Evolutionary conservation across 306 rosid species (phyloP).

Genomic region (Trifolium dubium): DNA sequence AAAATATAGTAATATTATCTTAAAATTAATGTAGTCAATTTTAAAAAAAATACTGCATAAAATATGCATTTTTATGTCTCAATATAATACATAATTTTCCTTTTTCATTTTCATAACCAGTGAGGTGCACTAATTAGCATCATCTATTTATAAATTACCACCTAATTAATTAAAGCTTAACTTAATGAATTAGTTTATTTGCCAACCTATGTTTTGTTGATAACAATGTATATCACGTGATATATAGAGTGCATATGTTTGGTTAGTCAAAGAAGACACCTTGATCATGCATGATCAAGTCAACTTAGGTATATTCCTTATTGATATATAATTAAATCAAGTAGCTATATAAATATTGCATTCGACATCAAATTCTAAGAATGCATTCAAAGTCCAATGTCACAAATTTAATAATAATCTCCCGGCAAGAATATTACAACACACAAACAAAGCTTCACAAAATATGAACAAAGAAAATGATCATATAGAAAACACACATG

Average conservation of each 20-base stretch:
- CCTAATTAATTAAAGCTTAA: background rate
- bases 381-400: background rate
- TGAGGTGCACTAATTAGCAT: too few relatives aligned
- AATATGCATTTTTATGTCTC: too few relatives aligned
- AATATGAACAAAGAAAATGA: slow-evolving; percentile 4
- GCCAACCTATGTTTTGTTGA: background rate
- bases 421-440: background rate
- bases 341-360: background rate
- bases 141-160: too few relatives aligned
- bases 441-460: background rate
- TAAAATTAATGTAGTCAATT: too few relatives aligned
- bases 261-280: slow-evolving; percentile 39
- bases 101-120: too few relatives aligned
- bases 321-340: background rate
- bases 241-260: background rate
- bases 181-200: slow-evolving; percentile 6
- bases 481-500: slow-evolving; percentile 14
- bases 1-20: too few relatives aligned
- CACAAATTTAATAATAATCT: background rate
- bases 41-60: too few relatives aligned
- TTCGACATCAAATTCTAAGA: background rate
- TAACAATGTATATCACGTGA: slow-evolving; percentile 42
- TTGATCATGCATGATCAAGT: slow-evolving; percentile 31
- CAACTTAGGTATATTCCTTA: background rate
- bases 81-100: too few relatives aligned